Conservation (phyloP, 495 filamentous ascomycete species). For the Podospora fimiseda region DNA sequence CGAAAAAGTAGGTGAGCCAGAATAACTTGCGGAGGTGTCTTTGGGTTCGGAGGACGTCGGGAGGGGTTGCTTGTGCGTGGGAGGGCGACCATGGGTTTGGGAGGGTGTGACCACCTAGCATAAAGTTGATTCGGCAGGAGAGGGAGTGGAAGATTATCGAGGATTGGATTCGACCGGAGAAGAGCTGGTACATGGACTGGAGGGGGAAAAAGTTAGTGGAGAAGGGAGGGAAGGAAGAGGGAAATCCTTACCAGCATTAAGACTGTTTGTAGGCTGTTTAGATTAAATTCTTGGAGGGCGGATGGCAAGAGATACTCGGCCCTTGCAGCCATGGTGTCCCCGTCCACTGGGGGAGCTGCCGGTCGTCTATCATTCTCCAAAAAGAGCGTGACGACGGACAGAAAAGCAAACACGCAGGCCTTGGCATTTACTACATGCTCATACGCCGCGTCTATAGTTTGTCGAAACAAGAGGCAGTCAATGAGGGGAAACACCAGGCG, state of each 20-base stretch:
- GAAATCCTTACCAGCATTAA: slow-evolving; percentile 37
- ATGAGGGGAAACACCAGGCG: slow-evolving; percentile 40
- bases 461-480: slow-evolving; percentile 34
- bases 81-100: slow-evolving; percentile 8
- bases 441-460: slow-evolving; percentile 41
- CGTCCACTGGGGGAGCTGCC: slow-evolving; percentile 23
- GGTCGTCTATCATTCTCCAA: slow-evolving; percentile 9
- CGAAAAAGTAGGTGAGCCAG: slow-evolving; percentile 48
- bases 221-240: background rate
- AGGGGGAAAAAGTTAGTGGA: background rate
- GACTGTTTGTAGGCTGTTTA: slow-evolving; percentile 38
- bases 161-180: slow-evolving; percentile 41
- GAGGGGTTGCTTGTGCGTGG: no score
- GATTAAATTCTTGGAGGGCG: slow-evolving; percentile 35
- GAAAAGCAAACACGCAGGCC: slow-evolving; percentile 43
- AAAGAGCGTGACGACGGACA: slow-evolving; percentile 32
- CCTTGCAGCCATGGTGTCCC: slow-evolving; percentile 31
- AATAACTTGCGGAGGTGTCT: slow-evolving; percentile 44
- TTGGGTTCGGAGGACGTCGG: background rate
- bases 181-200: slow-evolving; percentile 39
- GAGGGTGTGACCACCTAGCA: slow-evolving; percentile 39
- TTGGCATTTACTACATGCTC: slow-evolving; percentile 21
- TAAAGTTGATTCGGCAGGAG: slow-evolving; percentile 41
- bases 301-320: slow-evolving; percentile 37
- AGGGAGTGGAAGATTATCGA: slow-evolving; percentile 38